These are phyloP conservation scores for Micromonas commoda DNA, from an alignment of 139 green algal genomes.

Conservation along the genomic window DNA sequence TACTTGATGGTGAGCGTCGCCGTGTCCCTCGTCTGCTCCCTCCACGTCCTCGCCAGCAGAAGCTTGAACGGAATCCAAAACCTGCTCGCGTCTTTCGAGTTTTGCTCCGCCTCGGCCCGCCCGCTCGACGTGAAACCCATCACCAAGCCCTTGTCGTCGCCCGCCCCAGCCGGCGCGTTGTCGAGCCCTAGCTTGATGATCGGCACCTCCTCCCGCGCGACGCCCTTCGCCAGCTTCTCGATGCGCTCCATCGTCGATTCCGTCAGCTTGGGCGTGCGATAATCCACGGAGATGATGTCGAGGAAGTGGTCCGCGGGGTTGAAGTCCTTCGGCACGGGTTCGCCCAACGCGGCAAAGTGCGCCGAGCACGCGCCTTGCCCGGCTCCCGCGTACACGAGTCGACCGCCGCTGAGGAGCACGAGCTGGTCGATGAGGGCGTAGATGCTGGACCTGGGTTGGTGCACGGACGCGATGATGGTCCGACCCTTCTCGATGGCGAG, in stretches of 20 bases:
- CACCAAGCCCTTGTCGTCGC: neutral
- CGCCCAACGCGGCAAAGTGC: conserved; percentile 35
- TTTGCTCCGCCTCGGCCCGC: neutral
- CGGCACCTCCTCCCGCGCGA: neutral
- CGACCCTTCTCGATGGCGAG: conserved; percentile 41
- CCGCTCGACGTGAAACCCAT: neutral
- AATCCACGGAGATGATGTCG: conserved; percentile 40
- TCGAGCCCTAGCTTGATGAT: neutral
- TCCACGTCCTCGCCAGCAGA: conserved; percentile 29
- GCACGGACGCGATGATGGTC: conserved; percentile 63
- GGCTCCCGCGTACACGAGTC: conserved; percentile 21
- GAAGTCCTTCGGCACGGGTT: conserved; percentile 36
- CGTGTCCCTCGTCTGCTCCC: conserved; percentile 31
- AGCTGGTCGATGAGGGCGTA: conserved; percentile 63
- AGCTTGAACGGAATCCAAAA: conserved; percentile 32
- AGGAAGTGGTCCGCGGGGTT: conserved; percentile 52
- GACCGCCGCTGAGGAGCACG: conserved; percentile 46
- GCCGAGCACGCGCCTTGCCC: neutral
- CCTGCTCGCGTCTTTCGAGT: neutral
- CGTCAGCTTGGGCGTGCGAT: conserved; percentile 21
- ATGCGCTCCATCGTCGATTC: conserved; percentile 5
- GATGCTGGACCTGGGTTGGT: conserved; percentile 69
- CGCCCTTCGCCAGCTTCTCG: neutral
- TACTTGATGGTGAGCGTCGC: conserved; percentile 28
- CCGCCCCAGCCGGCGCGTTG: neutral